Evolutionary conservation across 768 basidiomycete genomes (phyloP), one percentile per base, ranked within the genome.

Genomic region (Rubroboletus pulcherrimus): DNA sequence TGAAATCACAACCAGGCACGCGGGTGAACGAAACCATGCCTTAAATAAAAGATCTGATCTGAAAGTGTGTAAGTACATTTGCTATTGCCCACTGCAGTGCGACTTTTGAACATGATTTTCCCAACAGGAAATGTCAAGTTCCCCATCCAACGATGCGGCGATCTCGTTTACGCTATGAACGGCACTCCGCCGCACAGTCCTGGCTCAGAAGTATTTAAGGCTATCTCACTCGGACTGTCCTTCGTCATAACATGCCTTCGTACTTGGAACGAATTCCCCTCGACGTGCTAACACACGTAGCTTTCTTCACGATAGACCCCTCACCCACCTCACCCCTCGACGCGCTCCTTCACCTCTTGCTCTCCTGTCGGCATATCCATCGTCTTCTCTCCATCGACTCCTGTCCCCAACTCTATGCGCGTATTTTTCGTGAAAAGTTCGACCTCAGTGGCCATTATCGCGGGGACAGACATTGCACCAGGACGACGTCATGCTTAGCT

Each of bases 281-380:
- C 61, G 84, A 87, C 61, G 67, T 88, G 58, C 76, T 87, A 17
- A 78, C 78, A 42, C 71, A 80, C 58, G 77, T 87, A 34, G 82
- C 82, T 12, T 73, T 78, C 56, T 72, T 80, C 41, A 70, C 74
- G 31, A 75, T 74, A 33, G 71, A 78, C 12, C 65, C 70, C 2
- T 74, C 75, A 4, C 61, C 70, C 21, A 68, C 72, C 15, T 73
- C 71, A 0, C 64, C 80, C 11, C 81, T 78, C 12, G 66, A 59
- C 38, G 64, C 73, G 43, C 66, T 88, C 55, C 63, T 75, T 33
- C 63, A 68, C 9, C 73, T 88, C 35, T 63, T 80, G 47, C 66
- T 78, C 54, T 78, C 80, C 19, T 78, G 71, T 55, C 77, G 77
- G 0, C 63, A 70, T 3, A 60, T 86, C 26, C 68, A 83, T 49